Evolutionary conservation across 106 monocot species (phyloP).

Genomic region (Xerophyta viscosa): DNA sequence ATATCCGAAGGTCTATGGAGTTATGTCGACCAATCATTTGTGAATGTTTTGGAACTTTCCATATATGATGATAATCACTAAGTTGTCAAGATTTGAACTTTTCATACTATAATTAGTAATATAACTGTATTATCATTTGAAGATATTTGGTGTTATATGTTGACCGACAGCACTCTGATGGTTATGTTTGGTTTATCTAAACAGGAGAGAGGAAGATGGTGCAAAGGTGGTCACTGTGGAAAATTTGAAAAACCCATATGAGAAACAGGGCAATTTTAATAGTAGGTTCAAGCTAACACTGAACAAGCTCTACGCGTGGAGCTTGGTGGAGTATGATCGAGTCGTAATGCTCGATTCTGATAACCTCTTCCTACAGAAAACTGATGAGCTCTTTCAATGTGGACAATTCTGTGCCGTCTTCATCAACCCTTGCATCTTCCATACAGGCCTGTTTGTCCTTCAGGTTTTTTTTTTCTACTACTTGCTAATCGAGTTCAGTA

Average conservation of each 20-base stretch:
- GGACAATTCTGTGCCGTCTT: slow-evolving; percentile 94
- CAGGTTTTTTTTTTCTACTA: slow-evolving; percentile 31
- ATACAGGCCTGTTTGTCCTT: slow-evolving; percentile 92
- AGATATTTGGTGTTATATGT: not conserved
- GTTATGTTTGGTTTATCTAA: not conserved
- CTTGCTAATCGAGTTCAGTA: no score
- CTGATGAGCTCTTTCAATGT: slow-evolving; percentile 96
- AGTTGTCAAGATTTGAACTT: no score
- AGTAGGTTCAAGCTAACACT: slow-evolving; percentile 41
- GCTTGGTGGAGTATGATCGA: slow-evolving; percentile 74
- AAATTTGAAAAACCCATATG: slow-evolving; percentile 48
- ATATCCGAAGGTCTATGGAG: no score
- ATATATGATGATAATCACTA: no score
- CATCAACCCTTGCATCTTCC: slow-evolving; percentile 97
- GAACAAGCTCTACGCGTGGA: slow-evolving; percentile 96
- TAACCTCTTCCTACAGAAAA: slow-evolving; percentile 82
- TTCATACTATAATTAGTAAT: no score
- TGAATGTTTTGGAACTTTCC: no score
- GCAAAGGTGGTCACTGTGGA: slow-evolving; percentile 39
- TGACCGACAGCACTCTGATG: no score
- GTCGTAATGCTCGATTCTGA: slow-evolving; percentile 97
- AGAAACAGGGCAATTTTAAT: slow-evolving; percentile 41
- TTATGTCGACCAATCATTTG: no score
- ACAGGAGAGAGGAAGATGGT: slow-evolving; percentile 34
- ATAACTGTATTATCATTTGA: no score